A percentile compares a stretch with the other conserved stretches of the same genome.
Evolutionary conservation across 352 stramenopile species (phyloP).

Genomic region (Globisporangium yorkense): DNA sequence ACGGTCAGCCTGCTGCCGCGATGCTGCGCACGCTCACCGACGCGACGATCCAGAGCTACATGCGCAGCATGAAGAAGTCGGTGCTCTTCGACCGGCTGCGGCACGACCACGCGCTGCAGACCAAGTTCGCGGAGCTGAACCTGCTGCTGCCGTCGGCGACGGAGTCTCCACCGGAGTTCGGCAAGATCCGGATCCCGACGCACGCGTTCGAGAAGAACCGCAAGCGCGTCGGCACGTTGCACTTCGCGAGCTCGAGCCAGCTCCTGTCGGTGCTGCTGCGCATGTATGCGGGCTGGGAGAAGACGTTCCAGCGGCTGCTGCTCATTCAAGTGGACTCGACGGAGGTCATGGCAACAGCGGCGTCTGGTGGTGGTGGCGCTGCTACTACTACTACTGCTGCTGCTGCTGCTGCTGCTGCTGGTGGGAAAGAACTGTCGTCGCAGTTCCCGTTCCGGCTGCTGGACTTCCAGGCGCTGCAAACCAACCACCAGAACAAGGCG

Average conservation of each 20-base stretch:
- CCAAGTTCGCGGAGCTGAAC: constrained; percentile 66
- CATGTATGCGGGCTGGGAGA: constrained; percentile 89
- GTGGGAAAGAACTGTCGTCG: constrained; percentile 30
- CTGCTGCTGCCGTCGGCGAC: constrained; percentile 34
- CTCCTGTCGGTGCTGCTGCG: constrained; percentile 80
- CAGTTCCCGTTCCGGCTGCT: constrained; percentile 80
- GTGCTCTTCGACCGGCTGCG: constrained; percentile 66
- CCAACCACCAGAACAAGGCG: constrained; percentile 65
- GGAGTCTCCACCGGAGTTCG: constrained; percentile 30
- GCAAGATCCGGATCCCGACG: constrained; percentile 74
- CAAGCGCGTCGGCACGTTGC: constrained; percentile 32
- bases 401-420: constrained; percentile 1
- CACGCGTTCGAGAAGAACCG: constrained; percentile 59
- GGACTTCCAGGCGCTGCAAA: constrained; percentile 81
- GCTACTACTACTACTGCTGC: constrained; percentile 1
- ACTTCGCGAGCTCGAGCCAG: constrained; percentile 54
- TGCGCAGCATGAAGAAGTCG: constrained; percentile 90
- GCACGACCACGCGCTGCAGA: constrained; percentile 44
- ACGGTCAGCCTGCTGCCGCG: constrained; percentile 47
- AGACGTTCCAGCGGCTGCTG: constrained; percentile 72
- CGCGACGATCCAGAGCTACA: constrained; percentile 87
- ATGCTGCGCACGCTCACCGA: constrained; percentile 85
- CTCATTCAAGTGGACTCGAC: constrained; percentile 54
- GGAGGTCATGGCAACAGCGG: not conserved
- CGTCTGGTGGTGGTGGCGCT: not conserved